phyloP scores from a whole-genome alignment of 2,329 filamentous ascomycete species.

The Trichoderma pleuroti region DNA sequence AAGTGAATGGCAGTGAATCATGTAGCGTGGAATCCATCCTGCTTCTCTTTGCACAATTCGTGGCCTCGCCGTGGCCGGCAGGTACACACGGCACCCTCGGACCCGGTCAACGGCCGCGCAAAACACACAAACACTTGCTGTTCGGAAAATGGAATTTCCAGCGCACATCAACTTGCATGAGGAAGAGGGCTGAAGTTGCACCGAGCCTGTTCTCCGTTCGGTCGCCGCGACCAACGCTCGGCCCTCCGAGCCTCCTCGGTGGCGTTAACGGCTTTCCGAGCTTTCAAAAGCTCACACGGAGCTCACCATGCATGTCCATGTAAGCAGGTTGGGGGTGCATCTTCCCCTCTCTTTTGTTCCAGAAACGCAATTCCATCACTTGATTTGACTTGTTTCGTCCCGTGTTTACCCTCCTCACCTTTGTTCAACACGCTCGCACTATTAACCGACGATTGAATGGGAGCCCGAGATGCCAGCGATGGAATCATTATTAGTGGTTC shows the following conservation, averaged over 20 bases:
- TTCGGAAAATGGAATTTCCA: conserved; percentile 5
- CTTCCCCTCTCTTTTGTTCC: background rate
- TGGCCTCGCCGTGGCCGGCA: background rate
- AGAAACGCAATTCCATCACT: background rate
- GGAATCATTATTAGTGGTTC: background rate
- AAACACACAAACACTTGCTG: background rate
- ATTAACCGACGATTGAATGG: background rate
- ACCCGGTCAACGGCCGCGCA: background rate
- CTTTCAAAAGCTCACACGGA: background rate
- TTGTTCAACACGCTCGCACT: background rate
- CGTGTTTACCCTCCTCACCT: background rate
- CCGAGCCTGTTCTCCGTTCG: conserved; percentile 11
- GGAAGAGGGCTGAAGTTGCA: background rate
- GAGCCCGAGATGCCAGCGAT: background rate
- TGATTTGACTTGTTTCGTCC: background rate
- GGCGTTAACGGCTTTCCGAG: conserved; percentile 15
- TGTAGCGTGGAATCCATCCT: background rate
- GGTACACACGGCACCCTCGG: background rate
- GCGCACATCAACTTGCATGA: background rate
- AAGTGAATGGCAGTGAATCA: background rate
- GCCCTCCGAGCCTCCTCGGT: conserved; percentile 5
- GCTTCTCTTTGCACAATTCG: background rate
- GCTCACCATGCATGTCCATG: background rate
- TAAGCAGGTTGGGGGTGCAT: background rate
- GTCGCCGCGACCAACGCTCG: conserved; percentile 3